Base-by-base conservation (phyloP, 2,329 filamentous ascomycete genomes). In the Arthrobotrys musiformis region DNA sequence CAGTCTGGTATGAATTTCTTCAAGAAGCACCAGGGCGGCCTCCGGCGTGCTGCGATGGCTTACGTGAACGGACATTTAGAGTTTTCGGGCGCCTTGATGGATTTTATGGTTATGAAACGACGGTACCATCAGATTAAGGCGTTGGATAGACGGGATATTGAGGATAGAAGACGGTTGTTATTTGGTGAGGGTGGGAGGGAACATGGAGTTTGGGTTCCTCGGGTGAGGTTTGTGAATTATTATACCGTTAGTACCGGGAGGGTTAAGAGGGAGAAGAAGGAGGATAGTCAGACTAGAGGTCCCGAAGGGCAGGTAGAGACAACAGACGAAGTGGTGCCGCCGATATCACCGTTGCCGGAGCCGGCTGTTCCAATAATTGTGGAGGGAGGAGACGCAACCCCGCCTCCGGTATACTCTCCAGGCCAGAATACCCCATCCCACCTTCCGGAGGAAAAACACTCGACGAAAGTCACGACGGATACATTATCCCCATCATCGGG, bases 151-250 rank as follows among this genome's bases (percentile, higher is more conserved):
- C 58, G 58, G 9, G 78, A 78, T 22, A 66, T 77, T n/a, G 33
- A 44, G 2, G 73, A 77, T 44, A 37, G 73, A 2, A 28, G 73
- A 40, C 46, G 33, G 5, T 30, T 42, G 15, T 37, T 77, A n/a
- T 70, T 70, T n/a, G 80, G 80, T 1, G 79, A 81, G n/a, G 42
- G 50, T 15, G 60, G 22, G 1, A 44, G 44, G 8, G 66, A 66
- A 9, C 40, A 61, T 19, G 60, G 40, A 9, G 60, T 61, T 19
- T 70, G 40, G 22, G 79, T 81, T 22, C 84, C 86, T 46, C 79
- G 90, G 63, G 88, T 95, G 9, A 88, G 93, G 15, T 97, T 97
- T 81, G 86, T 93, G 70, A 97, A 97, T 82, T 97, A 97, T 82
- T 97, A 94, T 82, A 97, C 93, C 0, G 88, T 92, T n/a, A 93